Percentiles rank a stretch among this genome's conserved stretches.
phyloP scores from a whole-genome alignment of 495 filamentous ascomycete genomes.

The Talaromyces nanjingensis region DNA sequence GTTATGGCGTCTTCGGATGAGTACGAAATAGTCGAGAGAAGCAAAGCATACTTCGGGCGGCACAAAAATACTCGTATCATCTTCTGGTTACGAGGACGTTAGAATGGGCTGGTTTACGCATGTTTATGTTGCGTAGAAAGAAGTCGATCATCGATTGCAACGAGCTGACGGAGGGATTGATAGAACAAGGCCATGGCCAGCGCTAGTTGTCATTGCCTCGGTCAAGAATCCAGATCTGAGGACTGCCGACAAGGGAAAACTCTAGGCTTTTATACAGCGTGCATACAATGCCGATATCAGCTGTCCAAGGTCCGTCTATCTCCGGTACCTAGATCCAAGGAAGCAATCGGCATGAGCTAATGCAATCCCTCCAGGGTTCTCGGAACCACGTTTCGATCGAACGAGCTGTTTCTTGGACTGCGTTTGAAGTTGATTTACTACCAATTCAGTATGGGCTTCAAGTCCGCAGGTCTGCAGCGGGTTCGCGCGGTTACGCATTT shows the following conservation, averaged over 20 bases:
- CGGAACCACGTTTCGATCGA: background rate
- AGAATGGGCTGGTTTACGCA: background rate
- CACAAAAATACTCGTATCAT: background rate
- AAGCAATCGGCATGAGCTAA: background rate
- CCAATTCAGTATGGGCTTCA: background rate
- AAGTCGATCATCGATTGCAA: background rate
- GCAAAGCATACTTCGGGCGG: background rate
- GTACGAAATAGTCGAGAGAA: background rate
- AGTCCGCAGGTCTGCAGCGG: background rate
- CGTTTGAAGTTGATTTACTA: background rate
- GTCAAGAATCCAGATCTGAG: background rate
- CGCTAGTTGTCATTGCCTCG: background rate
- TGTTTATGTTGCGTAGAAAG: background rate
- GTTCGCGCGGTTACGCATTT: background rate
- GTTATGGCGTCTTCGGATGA: background rate
- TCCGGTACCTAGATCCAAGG: background rate
- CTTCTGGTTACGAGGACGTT: background rate
- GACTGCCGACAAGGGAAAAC: background rate
- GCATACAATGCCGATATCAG: background rate
- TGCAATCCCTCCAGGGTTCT: background rate
- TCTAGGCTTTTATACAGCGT: background rate
- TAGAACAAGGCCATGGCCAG: too few species aligned
- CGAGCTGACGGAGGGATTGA: too few species aligned
- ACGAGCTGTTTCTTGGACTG: background rate
- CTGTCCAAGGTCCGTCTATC: background rate